Evolutionary conservation across 805 yeast species (phyloP).

Genomic region (Wickerhamiella spandovensis): DNA sequence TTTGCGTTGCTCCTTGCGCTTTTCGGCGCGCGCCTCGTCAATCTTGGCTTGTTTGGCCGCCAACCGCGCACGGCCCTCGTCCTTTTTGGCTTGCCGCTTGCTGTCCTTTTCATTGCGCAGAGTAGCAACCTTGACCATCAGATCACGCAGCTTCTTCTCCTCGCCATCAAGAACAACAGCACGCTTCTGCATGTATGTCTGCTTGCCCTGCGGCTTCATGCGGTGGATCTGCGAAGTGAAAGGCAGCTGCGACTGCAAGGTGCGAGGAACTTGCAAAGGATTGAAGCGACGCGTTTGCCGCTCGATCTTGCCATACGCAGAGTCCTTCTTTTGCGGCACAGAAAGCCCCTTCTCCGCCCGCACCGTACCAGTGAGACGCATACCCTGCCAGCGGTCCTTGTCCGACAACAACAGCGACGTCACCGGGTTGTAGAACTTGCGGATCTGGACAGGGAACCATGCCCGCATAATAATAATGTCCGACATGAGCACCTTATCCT

Average conservation of each 20-base stretch:
- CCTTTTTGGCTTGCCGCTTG: conserved; percentile 59
- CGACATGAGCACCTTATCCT: conserved; percentile 73
- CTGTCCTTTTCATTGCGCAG: conserved; percentile 74
- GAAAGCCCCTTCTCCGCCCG: conserved; percentile 60
- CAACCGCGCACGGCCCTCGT: conserved; percentile 60
- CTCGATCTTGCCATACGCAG: conserved; percentile 58
- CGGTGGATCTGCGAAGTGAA: conserved; percentile 81
- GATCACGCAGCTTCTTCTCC: conserved; percentile 82
- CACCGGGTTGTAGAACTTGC: conserved; percentile 90
- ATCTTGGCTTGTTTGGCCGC: conserved; percentile 62
- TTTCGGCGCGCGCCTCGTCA: conserved; percentile 56
- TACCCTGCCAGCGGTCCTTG: conserved; percentile 87
- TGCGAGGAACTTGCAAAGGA: conserved; percentile 72
- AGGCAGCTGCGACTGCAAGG: conserved; percentile 66
- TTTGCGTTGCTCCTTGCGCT: conserved; percentile 70
- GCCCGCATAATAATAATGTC: conserved; percentile 84
- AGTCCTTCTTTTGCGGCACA: conserved; percentile 45
- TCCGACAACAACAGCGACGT: conserved; percentile 69
- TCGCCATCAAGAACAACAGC: conserved; percentile 90
- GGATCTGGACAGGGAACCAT: conserved; percentile 90
- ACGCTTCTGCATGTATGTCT: conserved; percentile 73
- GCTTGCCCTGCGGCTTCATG: conserved; percentile 71
- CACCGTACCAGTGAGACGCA: conserved; percentile 89
- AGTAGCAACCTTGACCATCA: conserved; percentile 78
- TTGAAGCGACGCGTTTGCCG: conserved; percentile 76